These are phyloP conservation scores for Pseudocercospora ulei DNA, from an alignment of 2,329 filamentous ascomycete genomes.

Conservation along the genomic window DNA sequence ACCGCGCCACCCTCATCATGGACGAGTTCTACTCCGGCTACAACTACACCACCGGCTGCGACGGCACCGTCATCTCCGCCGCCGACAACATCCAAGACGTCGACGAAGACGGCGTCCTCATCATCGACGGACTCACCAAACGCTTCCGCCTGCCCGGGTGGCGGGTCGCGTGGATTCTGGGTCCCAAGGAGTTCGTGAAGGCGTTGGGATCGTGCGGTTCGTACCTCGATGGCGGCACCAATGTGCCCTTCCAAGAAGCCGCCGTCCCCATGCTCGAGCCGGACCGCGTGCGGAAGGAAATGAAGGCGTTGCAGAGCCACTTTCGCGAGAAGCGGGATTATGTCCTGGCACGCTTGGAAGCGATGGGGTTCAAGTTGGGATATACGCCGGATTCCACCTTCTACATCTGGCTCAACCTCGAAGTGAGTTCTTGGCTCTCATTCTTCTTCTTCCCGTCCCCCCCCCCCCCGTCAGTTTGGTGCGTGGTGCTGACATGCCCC, in stretches of 20 bases:
- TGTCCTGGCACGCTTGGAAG: conserved; percentile 65
- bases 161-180: conserved; percentile 88
- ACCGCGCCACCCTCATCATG: conserved; percentile 81
- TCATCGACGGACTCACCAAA: conserved; percentile 94
- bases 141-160: conserved; percentile 91
- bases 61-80: conserved; percentile 77
- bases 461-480: no score
- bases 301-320: conserved; percentile 78
- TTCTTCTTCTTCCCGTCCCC: no score
- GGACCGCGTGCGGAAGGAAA: conserved; percentile 66
- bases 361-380: conserved; percentile 74
- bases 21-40: conserved; percentile 93
- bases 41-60: conserved; percentile 88
- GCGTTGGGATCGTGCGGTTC: conserved; percentile 86
- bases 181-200: conserved; percentile 83
- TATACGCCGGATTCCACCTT: conserved; percentile 85
- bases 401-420: conserved; percentile 70
- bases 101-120: conserved; percentile 70
- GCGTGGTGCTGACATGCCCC: no score
- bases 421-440: no score
- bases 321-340: conserved; percentile 93
- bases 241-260: conserved; percentile 90
- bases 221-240: conserved; percentile 89
- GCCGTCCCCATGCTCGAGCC: conserved; percentile 91
- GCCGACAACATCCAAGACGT: conserved; percentile 87